These are phyloP conservation scores for Fusarium gaditjirri DNA, from an alignment of 2,329 filamentous ascomycete genomes.

Conservation along the genomic window DNA sequence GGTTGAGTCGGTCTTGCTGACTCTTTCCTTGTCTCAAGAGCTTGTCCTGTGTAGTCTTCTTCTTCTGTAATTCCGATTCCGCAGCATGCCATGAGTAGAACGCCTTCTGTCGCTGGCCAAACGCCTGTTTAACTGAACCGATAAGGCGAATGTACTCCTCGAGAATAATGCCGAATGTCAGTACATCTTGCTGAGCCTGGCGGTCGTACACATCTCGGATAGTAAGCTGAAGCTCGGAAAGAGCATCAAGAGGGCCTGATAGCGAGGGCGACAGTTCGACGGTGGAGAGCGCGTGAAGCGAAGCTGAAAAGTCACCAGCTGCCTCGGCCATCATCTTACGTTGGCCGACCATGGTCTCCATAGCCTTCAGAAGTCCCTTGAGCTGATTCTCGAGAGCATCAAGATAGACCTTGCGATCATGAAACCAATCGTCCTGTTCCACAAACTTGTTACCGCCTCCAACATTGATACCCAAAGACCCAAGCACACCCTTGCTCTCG, in stretches of 20 bases:
- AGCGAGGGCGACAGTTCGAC: slow-evolving; percentile 92
- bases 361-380: slow-evolving; percentile 89
- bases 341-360: slow-evolving; percentile 91
- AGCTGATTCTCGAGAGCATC: slow-evolving; percentile 93
- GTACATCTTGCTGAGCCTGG: slow-evolving; percentile 94
- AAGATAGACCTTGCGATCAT: slow-evolving; percentile 93
- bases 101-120: slow-evolving; percentile 91
- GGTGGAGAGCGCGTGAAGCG: slow-evolving; percentile 89
- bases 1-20: slow-evolving; percentile 93
- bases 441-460: slow-evolving; percentile 89
- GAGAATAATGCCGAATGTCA: slow-evolving; percentile 96
- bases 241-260: slow-evolving; percentile 87
- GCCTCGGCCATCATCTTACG: slow-evolving; percentile 94
- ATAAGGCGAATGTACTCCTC: slow-evolving; percentile 98
- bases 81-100: slow-evolving; percentile 95
- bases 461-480: slow-evolving; percentile 82
- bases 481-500: slow-evolving; percentile 94
- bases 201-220: slow-evolving; percentile 96
- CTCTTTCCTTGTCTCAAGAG: slow-evolving; percentile 93
- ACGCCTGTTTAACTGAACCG: slow-evolving; percentile 92
- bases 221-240: slow-evolving; percentile 92
- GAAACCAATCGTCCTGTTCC: slow-evolving; percentile 99
- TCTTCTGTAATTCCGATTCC: slow-evolving; percentile 90
- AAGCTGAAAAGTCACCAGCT: slow-evolving; percentile 91
- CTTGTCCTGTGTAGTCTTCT: slow-evolving; percentile 90